These are phyloP conservation scores for Arachis hypogaea DNA, from an alignment of 306 rosid genomes.

Conservation along the genomic window DNA sequence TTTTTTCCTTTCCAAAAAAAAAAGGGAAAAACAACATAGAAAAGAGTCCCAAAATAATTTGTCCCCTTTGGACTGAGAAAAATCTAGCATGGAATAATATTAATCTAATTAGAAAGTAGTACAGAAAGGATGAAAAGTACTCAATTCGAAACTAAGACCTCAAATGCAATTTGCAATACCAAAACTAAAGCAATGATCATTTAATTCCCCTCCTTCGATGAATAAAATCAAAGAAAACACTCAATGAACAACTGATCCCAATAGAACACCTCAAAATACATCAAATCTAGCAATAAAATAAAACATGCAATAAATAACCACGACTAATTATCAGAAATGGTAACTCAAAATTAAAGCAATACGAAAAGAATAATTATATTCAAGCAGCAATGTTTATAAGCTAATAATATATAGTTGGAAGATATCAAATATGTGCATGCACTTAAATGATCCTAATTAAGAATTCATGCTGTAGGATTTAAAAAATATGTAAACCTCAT, in stretches of 20 bases:
- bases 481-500: neutral
- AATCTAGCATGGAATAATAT: neutral
- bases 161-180: slow-evolving; percentile 7
- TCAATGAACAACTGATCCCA: slow-evolving; percentile 32
- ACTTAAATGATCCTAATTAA: neutral
- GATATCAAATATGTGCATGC: neutral
- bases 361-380: neutral
- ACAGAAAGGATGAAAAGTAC: slow-evolving; percentile 10
- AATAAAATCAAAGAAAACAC: slow-evolving; percentile 27
- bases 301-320: slow-evolving; percentile 60
- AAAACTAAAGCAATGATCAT: slow-evolving; percentile 6
- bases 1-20: neutral
- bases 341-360: neutral
- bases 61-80: neutral
- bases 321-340: slow-evolving; percentile 6
- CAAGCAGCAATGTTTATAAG: slow-evolving; percentile 1
- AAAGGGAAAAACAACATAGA: slow-evolving; percentile 10
- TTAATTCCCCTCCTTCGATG: neutral
- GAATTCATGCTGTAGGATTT: slow-evolving; percentile 12
- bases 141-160: slow-evolving; percentile 22
- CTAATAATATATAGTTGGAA: neutral
- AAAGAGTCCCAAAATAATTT: slow-evolving; percentile 7
- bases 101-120: slow-evolving; percentile 16
- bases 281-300: slow-evolving; percentile 65
- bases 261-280: slow-evolving; percentile 34